Evolutionary conservation across 1,284 basidiomycete species (phyloP), one percentile per base, ranked within the genome.

Genomic region (Coniophora puteana): DNA sequence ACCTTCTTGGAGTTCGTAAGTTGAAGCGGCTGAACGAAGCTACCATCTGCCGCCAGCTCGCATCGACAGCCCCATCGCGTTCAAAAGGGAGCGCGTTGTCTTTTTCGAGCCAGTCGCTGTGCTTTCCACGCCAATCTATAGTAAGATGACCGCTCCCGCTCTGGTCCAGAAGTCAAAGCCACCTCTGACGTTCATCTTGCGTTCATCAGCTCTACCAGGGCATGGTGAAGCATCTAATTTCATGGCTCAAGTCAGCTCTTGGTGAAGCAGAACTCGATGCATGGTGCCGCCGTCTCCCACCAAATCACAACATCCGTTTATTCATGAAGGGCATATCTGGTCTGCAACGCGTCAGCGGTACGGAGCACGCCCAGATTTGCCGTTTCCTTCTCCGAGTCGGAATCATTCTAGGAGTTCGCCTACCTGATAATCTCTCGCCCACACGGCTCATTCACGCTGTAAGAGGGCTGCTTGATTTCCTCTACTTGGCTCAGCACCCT

Each of bases 41-140:
- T n/a, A n/a, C n/a, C n/a, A n/a, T n/a, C n/a, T n/a, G n/a, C n/a
- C n/a, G n/a, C n/a, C n/a, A n/a, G n/a, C n/a, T n/a, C n/a, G n/a
- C n/a, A n/a, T n/a, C n/a, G n/a, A n/a, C n/a, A n/a, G n/a, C n/a
- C n/a, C n/a, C n/a, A n/a, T n/a, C n/a, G n/a, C n/a, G n/a, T n/a
- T n/a, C n/a, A n/a, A n/a, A n/a, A n/a, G n/a, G n/a, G n/a, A n/a
- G n/a, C n/a, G n/a, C n/a, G n/a, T n/a, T n/a, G n/a, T n/a, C n/a
- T n/a, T n/a, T n/a, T n/a, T 87, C 48, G 90, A 96, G 51, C 89
- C 89, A 11, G 74, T 94, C 31, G 85, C 93, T 11, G 90, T 96
- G 34, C 77, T 98, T 55, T 69, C 72, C 30, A 94, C 93, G 0
- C 90, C 91, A 0, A 78, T 85, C 10, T 95, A 93, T 63, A 92